phyloP scores from a whole-genome alignment of 2,329 filamentous ascomycete genomes.

The Fusarium cicatricum region DNA sequence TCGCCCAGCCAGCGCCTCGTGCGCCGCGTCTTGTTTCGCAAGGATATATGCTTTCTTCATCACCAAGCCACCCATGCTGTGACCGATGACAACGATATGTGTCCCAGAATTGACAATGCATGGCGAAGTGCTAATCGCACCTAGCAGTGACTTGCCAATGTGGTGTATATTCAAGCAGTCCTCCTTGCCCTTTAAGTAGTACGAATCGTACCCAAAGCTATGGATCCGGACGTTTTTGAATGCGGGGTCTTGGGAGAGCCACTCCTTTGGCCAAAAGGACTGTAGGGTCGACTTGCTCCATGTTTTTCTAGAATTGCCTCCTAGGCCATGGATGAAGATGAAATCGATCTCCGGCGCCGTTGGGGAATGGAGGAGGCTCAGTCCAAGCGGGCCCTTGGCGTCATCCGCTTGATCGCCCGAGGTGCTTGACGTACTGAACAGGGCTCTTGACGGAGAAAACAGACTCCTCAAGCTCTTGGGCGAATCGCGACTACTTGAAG shows the following conservation, averaged over 20 bases:
- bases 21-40: slow-evolving; percentile 44
- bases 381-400: slow-evolving; percentile 9
- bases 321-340: slow-evolving; percentile 52
- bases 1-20: slow-evolving; percentile 39
- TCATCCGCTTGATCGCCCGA: background rate
- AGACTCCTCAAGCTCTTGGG: slow-evolving; percentile 3
- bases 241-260: slow-evolving; percentile 35
- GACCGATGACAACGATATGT: slow-evolving; percentile 53
- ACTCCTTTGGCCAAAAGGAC: slow-evolving; percentile 48
- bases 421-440: slow-evolving; percentile 6
- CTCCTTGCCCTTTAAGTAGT: slow-evolving; percentile 39
- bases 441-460: slow-evolving; percentile 19
- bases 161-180: slow-evolving; percentile 45
- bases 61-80: slow-evolving; percentile 57
- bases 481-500: slow-evolving; percentile 9
- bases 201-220: slow-evolving; percentile 47
- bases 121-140: slow-evolving; percentile 37
- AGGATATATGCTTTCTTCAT: slow-evolving; percentile 46
- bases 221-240: slow-evolving; percentile 41
- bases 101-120: slow-evolving; percentile 20
- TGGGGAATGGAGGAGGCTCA: slow-evolving; percentile 35
- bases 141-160: slow-evolving; percentile 45
- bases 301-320: slow-evolving; percentile 49
- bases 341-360: slow-evolving; percentile 40
- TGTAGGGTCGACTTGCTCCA: slow-evolving; percentile 45